Conservation (phyloP, 768 basidiomycete genomes). For the Leucocoprinus leucothites region DNA sequence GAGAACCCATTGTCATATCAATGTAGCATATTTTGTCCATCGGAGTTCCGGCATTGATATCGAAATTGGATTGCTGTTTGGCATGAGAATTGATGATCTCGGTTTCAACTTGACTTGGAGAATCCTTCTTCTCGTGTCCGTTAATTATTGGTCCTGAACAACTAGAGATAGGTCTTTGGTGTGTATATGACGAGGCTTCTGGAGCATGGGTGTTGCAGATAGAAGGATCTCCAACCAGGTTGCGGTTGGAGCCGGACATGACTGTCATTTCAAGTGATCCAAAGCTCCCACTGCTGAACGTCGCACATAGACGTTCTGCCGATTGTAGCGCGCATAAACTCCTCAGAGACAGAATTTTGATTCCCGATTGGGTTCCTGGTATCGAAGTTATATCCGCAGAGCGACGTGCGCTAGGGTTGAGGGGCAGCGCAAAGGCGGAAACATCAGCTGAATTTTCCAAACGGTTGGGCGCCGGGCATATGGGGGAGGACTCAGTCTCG, state of each 20-base stretch:
- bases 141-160: too few relatives aligned
- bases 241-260: background rate
- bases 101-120: too few relatives aligned
- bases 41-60: background rate
- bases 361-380: background rate
- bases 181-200: too few relatives aligned
- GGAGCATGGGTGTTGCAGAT: too few relatives aligned
- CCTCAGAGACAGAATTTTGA: background rate
- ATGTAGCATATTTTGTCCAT: background rate
- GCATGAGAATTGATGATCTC: too few relatives aligned
- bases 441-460: background rate
- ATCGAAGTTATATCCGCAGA: too few relatives aligned
- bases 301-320: constrained; percentile 16
- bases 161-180: too few relatives aligned
- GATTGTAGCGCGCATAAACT: constrained; percentile 10
- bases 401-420: too few relatives aligned
- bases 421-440: too few relatives aligned
- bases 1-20: background rate
- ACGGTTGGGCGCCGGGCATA: background rate
- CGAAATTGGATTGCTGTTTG: too few relatives aligned
- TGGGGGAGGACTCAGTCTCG: background rate
- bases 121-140: too few relatives aligned
- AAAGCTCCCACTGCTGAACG: constrained; percentile 30
- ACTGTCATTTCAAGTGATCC: constrained; percentile 27
- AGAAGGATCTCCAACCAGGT: background rate